Evolutionary conservation across 129 eudicot species (phyloP).

Genomic region (Daucus carota): DNA sequence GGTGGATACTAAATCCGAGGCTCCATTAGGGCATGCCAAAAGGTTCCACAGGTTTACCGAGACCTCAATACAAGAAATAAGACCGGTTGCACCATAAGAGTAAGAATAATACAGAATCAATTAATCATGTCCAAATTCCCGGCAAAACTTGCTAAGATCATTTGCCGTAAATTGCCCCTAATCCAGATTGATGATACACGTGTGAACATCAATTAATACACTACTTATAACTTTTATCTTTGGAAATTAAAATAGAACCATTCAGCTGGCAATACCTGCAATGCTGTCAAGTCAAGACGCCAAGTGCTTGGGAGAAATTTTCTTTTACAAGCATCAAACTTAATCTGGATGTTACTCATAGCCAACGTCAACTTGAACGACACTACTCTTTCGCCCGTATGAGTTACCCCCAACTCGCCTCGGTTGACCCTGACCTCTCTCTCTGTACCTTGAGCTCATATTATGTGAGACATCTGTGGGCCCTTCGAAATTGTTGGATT

Average conservation of each 20-base stretch:
- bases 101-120: neutral
- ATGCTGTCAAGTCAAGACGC: neutral
- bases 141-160: neutral
- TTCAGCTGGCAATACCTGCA: constrained; percentile 8
- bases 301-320: neutral
- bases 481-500: constrained; percentile 30
- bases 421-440: constrained; percentile 45
- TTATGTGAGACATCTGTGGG: constrained; percentile 33
- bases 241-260: neutral
- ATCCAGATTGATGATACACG: constrained; percentile 17
- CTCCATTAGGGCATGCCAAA: neutral
- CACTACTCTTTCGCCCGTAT: constrained; percentile 41
- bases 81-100: constrained; percentile 2
- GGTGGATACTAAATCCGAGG: neutral
- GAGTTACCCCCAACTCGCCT: constrained; percentile 70
- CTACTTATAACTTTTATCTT: neutral
- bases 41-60: constrained; percentile 11
- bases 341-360: constrained; percentile 29
- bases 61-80: constrained; percentile 2
- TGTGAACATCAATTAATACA: constrained; percentile 15
- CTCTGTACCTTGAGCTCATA: constrained; percentile 37
- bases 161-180: constrained; percentile 10
- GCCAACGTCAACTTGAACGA: constrained; percentile 24
- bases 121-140: constrained; percentile 9
- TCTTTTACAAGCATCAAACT: constrained; percentile 8